phyloP scores from a whole-genome alignment of 2,329 filamentous ascomycete species.

The Pestalotiopsis fici region DNA sequence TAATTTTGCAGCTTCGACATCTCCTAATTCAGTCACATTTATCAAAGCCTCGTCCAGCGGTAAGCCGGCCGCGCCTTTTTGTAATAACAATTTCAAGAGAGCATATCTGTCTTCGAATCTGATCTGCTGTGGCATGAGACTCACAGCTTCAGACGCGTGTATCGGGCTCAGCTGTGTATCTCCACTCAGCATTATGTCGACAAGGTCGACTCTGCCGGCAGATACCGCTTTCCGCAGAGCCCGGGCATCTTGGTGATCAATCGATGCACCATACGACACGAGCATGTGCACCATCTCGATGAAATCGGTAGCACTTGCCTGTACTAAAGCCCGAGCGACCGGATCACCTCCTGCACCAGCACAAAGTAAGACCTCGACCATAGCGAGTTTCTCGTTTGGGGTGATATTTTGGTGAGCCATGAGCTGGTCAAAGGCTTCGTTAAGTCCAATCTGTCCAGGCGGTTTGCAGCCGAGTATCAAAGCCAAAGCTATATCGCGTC shows the following conservation, averaged over 20 bases:
- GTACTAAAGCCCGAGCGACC: conserved; percentile 47
- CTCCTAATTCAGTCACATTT: conserved; percentile 48
- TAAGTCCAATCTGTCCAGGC: conserved; percentile 47
- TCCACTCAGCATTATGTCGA: conserved; percentile 47
- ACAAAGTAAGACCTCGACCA: conserved; percentile 59
- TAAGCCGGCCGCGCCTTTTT: conserved; percentile 49
- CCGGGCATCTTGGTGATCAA: conserved; percentile 53
- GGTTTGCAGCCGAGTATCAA: conserved; percentile 55
- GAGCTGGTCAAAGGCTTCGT: conserved; percentile 51
- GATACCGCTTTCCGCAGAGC: conserved; percentile 51
- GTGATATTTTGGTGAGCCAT: conserved; percentile 46
- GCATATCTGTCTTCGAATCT: conserved; percentile 44
- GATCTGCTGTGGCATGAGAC: conserved; percentile 47
- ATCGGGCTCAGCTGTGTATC: conserved; percentile 41
- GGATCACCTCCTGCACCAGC: conserved; percentile 56
- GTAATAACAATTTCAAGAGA: conserved; percentile 47
- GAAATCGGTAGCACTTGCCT: conserved; percentile 50
- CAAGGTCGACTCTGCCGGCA: conserved; percentile 45
- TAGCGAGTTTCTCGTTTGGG: conserved; percentile 48
- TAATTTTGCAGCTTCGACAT: conserved; percentile 47
- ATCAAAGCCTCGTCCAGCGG: conserved; percentile 51
- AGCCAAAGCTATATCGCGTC: conserved; percentile 56
- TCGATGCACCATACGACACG: conserved; percentile 52
- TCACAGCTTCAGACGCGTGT: conserved; percentile 52
- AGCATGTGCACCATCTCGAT: conserved; percentile 57